phyloP scores from a whole-genome alignment of 2,329 filamentous ascomycete species.

The Aspergillus spinulosporus region DNA sequence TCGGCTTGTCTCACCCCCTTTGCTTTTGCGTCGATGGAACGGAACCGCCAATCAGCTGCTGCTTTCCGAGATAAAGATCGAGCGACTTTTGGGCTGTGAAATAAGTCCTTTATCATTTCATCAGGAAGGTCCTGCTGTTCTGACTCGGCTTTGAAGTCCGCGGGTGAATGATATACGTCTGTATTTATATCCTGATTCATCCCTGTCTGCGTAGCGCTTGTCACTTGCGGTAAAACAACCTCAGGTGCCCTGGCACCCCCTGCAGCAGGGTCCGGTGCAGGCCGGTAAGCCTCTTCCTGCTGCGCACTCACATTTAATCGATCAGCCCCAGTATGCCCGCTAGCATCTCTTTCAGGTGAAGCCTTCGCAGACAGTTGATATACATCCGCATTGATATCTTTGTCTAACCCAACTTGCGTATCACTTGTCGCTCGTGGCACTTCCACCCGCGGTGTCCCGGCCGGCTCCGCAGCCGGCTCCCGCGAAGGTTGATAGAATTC shows the following conservation, averaged over 20 bases:
- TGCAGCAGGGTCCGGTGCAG: conserved; percentile 48
- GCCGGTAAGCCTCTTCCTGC: conserved; percentile 59
- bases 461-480: conserved; percentile 49
- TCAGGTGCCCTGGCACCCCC: conserved; percentile 55
- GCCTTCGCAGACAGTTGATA: conserved; percentile 46
- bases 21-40: not conserved
- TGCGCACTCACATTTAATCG: conserved; percentile 52
- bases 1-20: conserved; percentile 17
- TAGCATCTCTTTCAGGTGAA: not conserved
- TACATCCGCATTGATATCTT: conserved; percentile 57
- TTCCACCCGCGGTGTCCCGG: conserved; percentile 56
- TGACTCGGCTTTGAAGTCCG: conserved; percentile 13
- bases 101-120: conserved; percentile 61
- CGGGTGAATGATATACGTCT: conserved; percentile 54
- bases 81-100: conserved; percentile 61
- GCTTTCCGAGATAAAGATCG: conserved; percentile 54
- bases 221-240: conserved; percentile 56
- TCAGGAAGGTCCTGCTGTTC: conserved; percentile 52
- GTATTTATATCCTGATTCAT: conserved; percentile 52
- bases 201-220: conserved; percentile 48
- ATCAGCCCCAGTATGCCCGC: conserved; percentile 16
- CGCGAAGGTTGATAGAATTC: conserved; percentile 57
- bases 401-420: conserved; percentile 45
- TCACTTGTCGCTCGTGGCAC: conserved; percentile 55
- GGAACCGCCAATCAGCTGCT: conserved; percentile 15